Conservation (phyloP, 2,329 filamentous ascomycete genomes). For the Akanthomyces uredinophilus region DNA sequence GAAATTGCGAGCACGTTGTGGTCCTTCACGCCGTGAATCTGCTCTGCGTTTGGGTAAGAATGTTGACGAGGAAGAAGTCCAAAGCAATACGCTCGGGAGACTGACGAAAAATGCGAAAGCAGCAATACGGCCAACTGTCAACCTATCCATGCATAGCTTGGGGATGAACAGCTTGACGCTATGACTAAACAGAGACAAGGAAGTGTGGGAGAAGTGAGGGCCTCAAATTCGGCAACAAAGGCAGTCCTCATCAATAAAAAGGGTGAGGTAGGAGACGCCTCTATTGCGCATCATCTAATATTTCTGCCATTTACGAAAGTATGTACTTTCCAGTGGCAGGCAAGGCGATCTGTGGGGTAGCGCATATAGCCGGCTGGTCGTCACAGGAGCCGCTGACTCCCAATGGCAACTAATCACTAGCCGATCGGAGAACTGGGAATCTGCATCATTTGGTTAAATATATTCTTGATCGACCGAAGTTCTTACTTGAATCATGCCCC, state of each 20-base stretch:
- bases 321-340: not conserved
- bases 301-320: not conserved
- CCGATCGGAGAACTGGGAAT: too few species aligned
- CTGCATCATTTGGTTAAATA: too few species aligned
- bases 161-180: not conserved
- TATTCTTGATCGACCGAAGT: not conserved
- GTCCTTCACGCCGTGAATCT: not conserved
- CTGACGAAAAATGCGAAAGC: not conserved
- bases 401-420: not conserved
- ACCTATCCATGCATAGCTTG: not conserved
- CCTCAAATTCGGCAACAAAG: too few species aligned
- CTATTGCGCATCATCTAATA: not conserved
- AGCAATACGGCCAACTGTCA: too few species aligned
- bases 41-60: not conserved
- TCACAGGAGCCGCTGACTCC: not conserved
- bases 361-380: not conserved
- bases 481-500: conserved; percentile 36
- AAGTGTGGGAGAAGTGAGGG: too few species aligned
- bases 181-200: too few species aligned
- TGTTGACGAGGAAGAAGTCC: not conserved
- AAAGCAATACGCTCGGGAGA: not conserved
- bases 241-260: too few species aligned
- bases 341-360: not conserved
- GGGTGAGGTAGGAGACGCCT: not conserved
- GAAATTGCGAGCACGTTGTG: not conserved